Percentiles rank a stretch among this genome's conserved stretches.
These are phyloP conservation scores for Pezicula carpinea DNA, from an alignment of 2,329 filamentous ascomycete genomes.

Conservation along the genomic window DNA sequence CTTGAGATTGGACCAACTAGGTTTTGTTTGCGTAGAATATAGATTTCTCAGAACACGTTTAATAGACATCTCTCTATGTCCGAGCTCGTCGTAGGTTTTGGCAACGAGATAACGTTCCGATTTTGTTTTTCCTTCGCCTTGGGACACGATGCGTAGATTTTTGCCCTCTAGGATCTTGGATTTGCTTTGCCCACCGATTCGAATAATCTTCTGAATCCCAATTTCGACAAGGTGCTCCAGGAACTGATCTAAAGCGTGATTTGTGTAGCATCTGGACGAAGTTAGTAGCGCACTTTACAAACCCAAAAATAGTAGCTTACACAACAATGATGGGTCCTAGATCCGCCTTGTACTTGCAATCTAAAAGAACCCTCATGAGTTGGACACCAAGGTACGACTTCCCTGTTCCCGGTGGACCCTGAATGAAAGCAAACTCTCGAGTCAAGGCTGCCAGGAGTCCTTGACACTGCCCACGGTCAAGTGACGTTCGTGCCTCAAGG, in stretches of 20 bases:
- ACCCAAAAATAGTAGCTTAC: conserved; percentile 35
- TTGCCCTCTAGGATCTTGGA: conserved; percentile 16
- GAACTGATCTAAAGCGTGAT: conserved; percentile 32
- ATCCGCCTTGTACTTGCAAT: conserved; percentile 16
- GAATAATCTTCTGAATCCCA: conserved; percentile 42
- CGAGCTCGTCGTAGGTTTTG: conserved; percentile 7
- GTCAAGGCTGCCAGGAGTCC: conserved; percentile 29
- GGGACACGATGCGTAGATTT: conserved; percentile 17
- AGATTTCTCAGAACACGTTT: conserved; percentile 3
- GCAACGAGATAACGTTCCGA: conserved; percentile 11
- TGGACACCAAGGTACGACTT: conserved; percentile 23
- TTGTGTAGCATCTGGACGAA: conserved; percentile 26
- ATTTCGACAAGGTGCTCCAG: conserved; percentile 42
- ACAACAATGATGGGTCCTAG: conserved; percentile 32
- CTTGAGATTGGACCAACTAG: conserved; percentile 8
- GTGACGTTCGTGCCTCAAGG: conserved; percentile 13
- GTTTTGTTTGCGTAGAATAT: conserved; percentile 6
- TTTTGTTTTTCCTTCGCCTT: conserved; percentile 11
- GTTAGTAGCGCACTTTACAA: conserved; percentile 18
- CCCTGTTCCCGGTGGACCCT: conserved; percentile 25
- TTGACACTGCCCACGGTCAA: conserved; percentile 30
- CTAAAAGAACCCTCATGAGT: conserved; percentile 27
- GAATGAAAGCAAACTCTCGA: conserved; percentile 43
- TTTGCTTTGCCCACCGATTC: conserved; percentile 36
- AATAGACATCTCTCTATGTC: conserved; percentile 7